Evolutionary conservation across 2,329 filamentous ascomycete genomes (phyloP).

Genomic region (Alternaria longipes): DNA sequence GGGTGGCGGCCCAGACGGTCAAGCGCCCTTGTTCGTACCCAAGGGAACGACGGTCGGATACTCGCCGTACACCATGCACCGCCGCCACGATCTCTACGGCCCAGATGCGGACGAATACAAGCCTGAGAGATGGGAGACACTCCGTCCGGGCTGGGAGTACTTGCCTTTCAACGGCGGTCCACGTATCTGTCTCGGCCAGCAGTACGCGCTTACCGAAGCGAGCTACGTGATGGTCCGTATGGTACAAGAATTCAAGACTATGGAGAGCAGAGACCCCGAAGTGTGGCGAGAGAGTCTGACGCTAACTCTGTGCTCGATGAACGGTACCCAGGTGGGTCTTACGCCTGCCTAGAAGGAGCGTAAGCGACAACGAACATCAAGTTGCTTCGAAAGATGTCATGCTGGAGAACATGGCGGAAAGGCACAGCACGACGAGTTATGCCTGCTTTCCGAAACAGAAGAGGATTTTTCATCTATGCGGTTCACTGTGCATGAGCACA

Average conservation of each 20-base stretch:
- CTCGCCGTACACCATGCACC: conserved; percentile 60
- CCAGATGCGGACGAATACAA: conserved; percentile 59
- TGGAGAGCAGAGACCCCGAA: conserved; percentile 42
- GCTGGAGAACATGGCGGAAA: neutral
- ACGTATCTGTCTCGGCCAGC: conserved; percentile 49
- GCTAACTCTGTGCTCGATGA: conserved; percentile 38
- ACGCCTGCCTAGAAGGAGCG: conserved; percentile 31
- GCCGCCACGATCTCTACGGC: conserved; percentile 59
- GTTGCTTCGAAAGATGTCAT: conserved; percentile 20
- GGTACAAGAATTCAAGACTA: conserved; percentile 41
- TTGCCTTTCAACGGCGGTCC: conserved; percentile 53
- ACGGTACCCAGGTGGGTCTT: conserved; percentile 44
- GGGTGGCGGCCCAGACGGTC: conserved; percentile 60
- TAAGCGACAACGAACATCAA: conserved; percentile 1
- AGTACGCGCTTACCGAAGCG: conserved; percentile 50
- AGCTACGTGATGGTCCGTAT: conserved; percentile 46
- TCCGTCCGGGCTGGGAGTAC: conserved; percentile 51
- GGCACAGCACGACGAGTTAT: conserved; percentile 12
- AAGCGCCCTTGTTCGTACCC: conserved; percentile 59
- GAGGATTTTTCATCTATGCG: neutral
- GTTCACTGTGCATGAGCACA: neutral
- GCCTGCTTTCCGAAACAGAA: conserved; percentile 13
- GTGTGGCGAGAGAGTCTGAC: conserved; percentile 44
- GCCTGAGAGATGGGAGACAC: conserved; percentile 59
- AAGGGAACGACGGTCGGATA: conserved; percentile 57